Base-by-base conservation (phyloP, 495 filamentous ascomycete genomes). In the Xylaria palmicola region DNA sequence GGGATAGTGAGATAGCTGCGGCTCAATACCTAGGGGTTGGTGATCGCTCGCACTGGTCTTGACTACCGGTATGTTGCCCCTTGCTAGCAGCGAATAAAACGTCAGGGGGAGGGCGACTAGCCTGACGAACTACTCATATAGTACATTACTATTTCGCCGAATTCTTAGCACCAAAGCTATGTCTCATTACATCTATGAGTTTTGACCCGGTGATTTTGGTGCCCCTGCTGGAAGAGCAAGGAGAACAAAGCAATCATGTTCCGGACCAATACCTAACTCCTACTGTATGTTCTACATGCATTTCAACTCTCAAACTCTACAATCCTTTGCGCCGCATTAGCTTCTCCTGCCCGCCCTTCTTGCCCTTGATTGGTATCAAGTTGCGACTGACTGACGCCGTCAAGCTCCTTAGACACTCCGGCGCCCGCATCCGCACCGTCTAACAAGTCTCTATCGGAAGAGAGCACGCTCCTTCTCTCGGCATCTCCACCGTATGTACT, bases 401-500 rank as follows among this genome's bases (percentile, higher is more conserved):
- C 64, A 20, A 47, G 53, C 19, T 41, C 56, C 58, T 76, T 75
- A 2, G 55, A 45, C n/a, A 64, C 68, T n/a, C 73, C 78, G 24
- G 81, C 87, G 65, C 85, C 85, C 6, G 89, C 89, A 72, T 94
- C 90, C 13, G 86, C 89, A 3, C 91, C 91, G 63, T 90, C 87
- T 1, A 96, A 76, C 10, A 96, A 69, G 75, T 94, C 91, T 51
- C 87, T 72, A 70, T 93, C 90, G 40, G 83, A 83, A n/a, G 86
- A 89, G 17, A 83, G 78, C 43, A 93, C 83, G 44, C 83, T 87
- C 62, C 81, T 79, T 27, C 83, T 83, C 71, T 89, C 77, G 6
- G 64, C 60, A 22, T 74, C 69, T 19, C 66, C 52, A 49, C 72
- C 56, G 67, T 69, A 64, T 48, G 66, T 59, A 29, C 65, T 45